A percentile compares a stretch with the other conserved stretches of the same genome.
These are phyloP conservation scores for Rosellinia necatrix DNA, from an alignment of 2,329 filamentous ascomycete genomes.

Conservation along the genomic window DNA sequence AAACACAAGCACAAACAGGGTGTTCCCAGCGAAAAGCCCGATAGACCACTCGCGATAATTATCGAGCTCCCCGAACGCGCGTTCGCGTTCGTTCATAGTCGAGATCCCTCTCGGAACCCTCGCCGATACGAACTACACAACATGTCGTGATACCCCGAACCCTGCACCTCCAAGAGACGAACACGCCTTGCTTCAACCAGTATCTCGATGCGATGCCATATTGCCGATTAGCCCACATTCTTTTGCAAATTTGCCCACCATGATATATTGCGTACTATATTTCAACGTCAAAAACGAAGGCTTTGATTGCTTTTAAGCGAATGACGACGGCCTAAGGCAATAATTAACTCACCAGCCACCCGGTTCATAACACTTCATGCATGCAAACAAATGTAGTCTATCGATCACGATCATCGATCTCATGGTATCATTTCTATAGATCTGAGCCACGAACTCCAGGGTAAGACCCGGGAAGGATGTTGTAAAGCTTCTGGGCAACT, in stretches of 20 bases:
- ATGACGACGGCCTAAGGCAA: not conserved
- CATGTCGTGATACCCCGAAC: constrained; percentile 13
- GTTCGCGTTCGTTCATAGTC: constrained; percentile 12
- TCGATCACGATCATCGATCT: too few relatives aligned
- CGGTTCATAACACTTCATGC: too few relatives aligned
- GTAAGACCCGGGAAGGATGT: not conserved
- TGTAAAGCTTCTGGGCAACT: not conserved
- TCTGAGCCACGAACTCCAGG: not conserved
- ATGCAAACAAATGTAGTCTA: too few relatives aligned
- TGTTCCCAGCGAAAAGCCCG: constrained; percentile 9
- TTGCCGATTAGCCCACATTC: not conserved
- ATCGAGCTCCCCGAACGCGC: constrained; percentile 6
- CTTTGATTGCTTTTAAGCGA: not conserved
- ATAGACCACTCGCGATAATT: constrained; percentile 8
- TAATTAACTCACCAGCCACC: not conserved
- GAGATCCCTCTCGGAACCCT: not conserved
- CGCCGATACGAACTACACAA: constrained; percentile 19
- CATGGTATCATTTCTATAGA: too few relatives aligned
- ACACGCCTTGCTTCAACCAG: constrained; percentile 2
- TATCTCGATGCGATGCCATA: not conserved
- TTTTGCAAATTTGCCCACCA: not conserved
- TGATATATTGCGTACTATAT: constrained; percentile 1
- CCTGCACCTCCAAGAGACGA: not conserved
- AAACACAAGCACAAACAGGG: too few relatives aligned
- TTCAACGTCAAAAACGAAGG: not conserved